Conservation (phyloP, 345 rosid genomes). For the Erucastrum elatum region DNA sequence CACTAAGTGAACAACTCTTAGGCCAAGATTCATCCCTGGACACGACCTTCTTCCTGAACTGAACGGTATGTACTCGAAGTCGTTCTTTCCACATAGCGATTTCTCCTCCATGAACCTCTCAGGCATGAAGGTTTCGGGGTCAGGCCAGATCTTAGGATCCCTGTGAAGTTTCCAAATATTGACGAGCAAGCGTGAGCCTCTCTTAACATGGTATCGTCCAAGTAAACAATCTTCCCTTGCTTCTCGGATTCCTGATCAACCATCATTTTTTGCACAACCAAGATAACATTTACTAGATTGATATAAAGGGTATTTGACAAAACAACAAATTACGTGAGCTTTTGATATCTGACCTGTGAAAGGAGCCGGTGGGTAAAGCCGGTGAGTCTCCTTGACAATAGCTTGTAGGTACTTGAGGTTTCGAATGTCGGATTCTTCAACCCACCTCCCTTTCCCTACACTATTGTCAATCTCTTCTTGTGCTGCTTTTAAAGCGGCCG, state of each 20-base stretch:
- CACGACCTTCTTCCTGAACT: constrained; percentile 58
- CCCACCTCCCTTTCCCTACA: constrained; percentile 52
- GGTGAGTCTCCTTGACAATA: constrained; percentile 58
- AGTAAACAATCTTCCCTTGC: constrained; percentile 51
- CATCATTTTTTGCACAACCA: not conserved
- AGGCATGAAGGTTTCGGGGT: constrained; percentile 46
- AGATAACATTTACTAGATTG: not conserved
- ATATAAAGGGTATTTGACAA: not conserved
- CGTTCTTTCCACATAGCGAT: constrained; percentile 16
- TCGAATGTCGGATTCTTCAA: constrained; percentile 54
- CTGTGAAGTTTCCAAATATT: constrained; percentile 66
- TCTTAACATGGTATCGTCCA: constrained; percentile 45
- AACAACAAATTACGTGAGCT: not conserved
- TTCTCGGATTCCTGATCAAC: constrained; percentile 43
- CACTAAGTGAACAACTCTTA: constrained; percentile 45
- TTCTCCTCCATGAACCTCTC: constrained; percentile 50
- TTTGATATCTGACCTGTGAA: constrained; percentile 36
- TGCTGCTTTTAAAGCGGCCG: constrained; percentile 37
- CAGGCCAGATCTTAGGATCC: constrained; percentile 51
- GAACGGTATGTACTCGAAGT: constrained; percentile 50
- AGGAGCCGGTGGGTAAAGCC: constrained; percentile 57
- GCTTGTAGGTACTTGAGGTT: constrained; percentile 55
- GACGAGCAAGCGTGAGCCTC: constrained; percentile 51
- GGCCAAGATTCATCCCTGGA: constrained; percentile 50
- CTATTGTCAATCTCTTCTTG: constrained; percentile 56